Base-by-base conservation (phyloP, 169 alveolate species). In the Blepharisma undulans region DNA sequence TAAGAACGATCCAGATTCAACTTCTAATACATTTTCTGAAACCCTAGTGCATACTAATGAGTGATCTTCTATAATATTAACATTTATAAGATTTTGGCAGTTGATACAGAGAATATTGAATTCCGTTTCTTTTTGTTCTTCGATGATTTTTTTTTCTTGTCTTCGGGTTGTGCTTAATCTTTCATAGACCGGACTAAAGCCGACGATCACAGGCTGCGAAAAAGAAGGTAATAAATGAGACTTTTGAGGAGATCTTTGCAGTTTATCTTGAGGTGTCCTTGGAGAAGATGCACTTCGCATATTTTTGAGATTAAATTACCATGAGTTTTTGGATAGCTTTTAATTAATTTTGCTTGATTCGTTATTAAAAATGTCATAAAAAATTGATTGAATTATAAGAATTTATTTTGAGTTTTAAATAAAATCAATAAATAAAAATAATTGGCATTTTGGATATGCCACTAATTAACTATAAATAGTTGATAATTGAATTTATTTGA, bases 61-160 rank as follows among this genome's bases (percentile, higher is more conserved):
- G 36, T 84, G 89, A 14, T 36, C 34, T 84, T 84, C 89, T 3
- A 84, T 84, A 36, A 32, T 32, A 19, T 84, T 30, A 7, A 60
- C 60, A 36, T 33, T n/a, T n/a, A 84, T 84, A 16, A 84, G 77
- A 22, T 84, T 30, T 84, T 84, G 77, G 78, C 89, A 84, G 36
- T 84, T 84, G 10, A 84, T 84, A 8, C 89, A 84, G 1, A 29
- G 80, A 72, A 72, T 72, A 72, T 72, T 72, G 8, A 72, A 29
- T 25, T 25, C 33, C 10, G 80, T 72, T 18, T 72, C 80, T 16
- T 12, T 25, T 16, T 72, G 29, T 72, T 72, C 80, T 48, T 48
- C 66, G 14, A 48, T 48, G 14, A 18, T 12, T 18, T 48, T 48
- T 48, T 48, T 48, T 48, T 48, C 66, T 0, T 10, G 7, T 48